Evolutionary conservation across 495 filamentous ascomycete genomes (phyloP).

Genomic region (Xylaria curta): DNA sequence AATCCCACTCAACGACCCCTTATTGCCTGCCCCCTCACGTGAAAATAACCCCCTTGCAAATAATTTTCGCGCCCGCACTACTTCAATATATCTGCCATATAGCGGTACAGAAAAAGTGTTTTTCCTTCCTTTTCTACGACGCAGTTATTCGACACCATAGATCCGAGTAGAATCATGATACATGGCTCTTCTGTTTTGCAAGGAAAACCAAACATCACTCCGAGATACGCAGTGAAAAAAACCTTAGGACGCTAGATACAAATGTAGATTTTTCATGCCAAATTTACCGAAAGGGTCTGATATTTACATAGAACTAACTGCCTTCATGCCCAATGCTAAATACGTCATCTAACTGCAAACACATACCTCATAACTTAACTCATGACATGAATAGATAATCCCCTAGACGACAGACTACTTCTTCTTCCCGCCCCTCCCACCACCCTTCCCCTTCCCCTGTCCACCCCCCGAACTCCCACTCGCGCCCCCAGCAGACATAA

Average conservation of each 20-base stretch:
- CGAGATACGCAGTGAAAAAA: neutral
- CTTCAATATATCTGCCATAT: too few species aligned
- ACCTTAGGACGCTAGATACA: neutral
- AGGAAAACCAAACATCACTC: neutral
- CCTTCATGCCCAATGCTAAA: neutral
- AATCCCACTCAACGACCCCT: too few species aligned
- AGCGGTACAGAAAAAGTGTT: too few species aligned
- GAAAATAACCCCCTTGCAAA: too few species aligned
- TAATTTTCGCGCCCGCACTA: too few species aligned
- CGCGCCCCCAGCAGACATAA: conserved; percentile 69
- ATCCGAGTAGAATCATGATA: neutral
- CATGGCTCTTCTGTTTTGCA: neutral
- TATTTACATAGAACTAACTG: neutral
- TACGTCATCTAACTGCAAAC: neutral
- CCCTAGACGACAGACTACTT: too few species aligned
- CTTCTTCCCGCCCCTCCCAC: conserved; percentile 37
- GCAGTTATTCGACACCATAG: neutral
- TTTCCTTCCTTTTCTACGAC: too few species aligned
- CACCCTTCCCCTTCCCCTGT: neutral
- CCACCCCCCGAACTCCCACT: conserved; percentile 52
- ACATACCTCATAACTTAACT: neutral
- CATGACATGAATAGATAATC: neutral
- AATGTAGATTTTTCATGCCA: neutral
- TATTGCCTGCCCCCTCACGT: too few species aligned
- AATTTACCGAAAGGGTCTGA: neutral